Evolutionary conservation across 139 green algal species (phyloP).

Genomic region (Volvox reticuliferus): DNA sequence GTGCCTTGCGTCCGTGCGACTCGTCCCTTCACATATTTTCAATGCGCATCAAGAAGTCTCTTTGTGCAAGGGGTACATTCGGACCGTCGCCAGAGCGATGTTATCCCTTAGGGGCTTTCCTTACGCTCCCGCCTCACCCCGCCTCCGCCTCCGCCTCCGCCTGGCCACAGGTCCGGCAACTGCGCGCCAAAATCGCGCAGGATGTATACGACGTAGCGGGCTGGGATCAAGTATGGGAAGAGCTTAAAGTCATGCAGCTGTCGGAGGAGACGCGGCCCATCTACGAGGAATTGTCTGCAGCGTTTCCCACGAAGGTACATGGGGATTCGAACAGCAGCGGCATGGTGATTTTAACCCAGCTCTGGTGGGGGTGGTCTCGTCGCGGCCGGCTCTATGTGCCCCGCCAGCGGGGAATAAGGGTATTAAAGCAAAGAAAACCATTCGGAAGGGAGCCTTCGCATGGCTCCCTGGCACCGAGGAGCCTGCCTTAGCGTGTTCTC

Average conservation of each 20-base stretch:
- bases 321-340: not conserved
- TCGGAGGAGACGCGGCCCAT: slow-evolving; percentile 56
- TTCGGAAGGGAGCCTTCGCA: too few species aligned
- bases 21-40: not conserved
- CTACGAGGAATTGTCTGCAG: slow-evolving; percentile 76
- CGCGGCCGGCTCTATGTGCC: too few species aligned
- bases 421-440: too few species aligned
- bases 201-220: slow-evolving; percentile 32
- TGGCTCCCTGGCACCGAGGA: too few species aligned
- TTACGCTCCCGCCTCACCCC: not conserved
- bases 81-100: not conserved
- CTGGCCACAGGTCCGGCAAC: slow-evolving; percentile 22
- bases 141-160: not conserved
- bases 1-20: not conserved
- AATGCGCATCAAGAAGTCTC: not conserved
- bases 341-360: not conserved
- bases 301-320: slow-evolving; percentile 44
- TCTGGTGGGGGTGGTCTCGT: too few species aligned
- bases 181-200: not conserved
- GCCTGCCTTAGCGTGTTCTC: too few species aligned
- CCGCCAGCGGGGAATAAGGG: too few species aligned
- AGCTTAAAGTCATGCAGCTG: slow-evolving; percentile 39
- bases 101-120: too few species aligned
- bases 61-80: not conserved
- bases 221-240: slow-evolving; percentile 52